Conservation (phyloP, 805 yeast species). For the Zygoascus biomembranicola region DNA sequence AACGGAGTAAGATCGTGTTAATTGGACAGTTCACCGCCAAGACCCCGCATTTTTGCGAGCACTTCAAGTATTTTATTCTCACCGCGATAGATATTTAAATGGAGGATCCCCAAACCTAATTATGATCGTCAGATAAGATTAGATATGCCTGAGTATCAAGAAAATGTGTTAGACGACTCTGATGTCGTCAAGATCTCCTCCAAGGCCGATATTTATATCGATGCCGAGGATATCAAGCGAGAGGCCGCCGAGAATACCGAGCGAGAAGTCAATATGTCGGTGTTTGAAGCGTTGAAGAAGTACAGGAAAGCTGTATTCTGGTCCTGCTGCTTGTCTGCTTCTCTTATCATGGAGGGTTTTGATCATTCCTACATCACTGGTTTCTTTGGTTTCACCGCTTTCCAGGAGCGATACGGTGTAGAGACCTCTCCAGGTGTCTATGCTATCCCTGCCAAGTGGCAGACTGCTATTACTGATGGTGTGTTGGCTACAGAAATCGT, state of each 20-base stretch:
- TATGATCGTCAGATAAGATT: too few species aligned
- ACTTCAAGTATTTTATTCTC: too few species aligned
- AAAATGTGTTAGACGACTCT: background rate
- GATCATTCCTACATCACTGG: conserved; percentile 34
- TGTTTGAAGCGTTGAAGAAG: conserved; percentile 29
- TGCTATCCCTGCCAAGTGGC: conserved; percentile 17
- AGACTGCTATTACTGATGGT: conserved; percentile 16
- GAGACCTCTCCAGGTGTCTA: conserved; percentile 5
- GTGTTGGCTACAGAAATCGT: conserved; percentile 32
- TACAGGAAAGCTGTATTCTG: conserved; percentile 35
- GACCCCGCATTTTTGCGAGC: too few species aligned
- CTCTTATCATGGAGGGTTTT: conserved; percentile 44
- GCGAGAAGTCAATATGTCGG: conserved; percentile 21
- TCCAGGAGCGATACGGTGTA: conserved; percentile 17
- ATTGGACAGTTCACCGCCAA: too few species aligned
- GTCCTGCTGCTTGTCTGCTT: conserved; percentile 37
- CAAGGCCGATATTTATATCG: background rate
- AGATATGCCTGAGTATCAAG: too few species aligned
- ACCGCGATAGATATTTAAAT: too few species aligned
- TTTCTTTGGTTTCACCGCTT: conserved; percentile 32
- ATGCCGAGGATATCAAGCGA: conserved; percentile 18
- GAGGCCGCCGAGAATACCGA: conserved; percentile 11
- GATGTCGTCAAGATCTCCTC: background rate
- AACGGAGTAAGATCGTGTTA: too few species aligned
- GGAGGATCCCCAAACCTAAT: too few species aligned